Evolutionary conservation across 2,329 filamentous ascomycete genomes (phyloP), one percentile per base, ranked within the genome.

Genomic region (Talaromyces sp.): DNA sequence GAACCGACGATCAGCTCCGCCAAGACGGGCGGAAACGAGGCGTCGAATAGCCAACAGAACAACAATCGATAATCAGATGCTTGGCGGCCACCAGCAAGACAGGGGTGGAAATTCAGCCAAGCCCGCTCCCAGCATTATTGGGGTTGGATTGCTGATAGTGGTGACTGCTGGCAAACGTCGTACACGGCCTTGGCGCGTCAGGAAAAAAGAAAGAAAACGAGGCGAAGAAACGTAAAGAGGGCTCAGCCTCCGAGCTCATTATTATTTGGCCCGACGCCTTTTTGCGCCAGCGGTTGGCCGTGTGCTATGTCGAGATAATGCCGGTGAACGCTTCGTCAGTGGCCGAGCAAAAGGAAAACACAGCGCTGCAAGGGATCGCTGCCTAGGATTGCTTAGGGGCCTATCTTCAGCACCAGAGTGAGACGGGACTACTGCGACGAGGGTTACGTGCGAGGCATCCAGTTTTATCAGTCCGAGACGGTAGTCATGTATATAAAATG

Each of bases 141-240:
- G 33, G 33, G 16, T 36, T 14, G 34, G 34, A 36, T 47, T 7
- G n/a, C n/a, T 44, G 40, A 44, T 6, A 44, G 40, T 44, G 40
- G n/a, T 44, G 40, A 18, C 12, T 12, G 40, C 42, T 81, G 83
- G 0, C 81, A 81, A 0, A 78, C 71, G 0, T 68, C 57, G 58
- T 78, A 79, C 5, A 84, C 67, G 0, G 70, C 71, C 28, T 75
- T 69, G 9, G 82, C 72, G 18, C 54, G 23, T 44, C 75, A 74
- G 12, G 62, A 61, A 83, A 81, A 2, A 82, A 70, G 0, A 76
- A 72, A 3, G 57, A 57, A 40, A 80, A 14, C 23, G 42, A 47
- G 42, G 42, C 42, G n/a, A 47, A 47, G 42, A 23, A 12, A 8
- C 18, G 44, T 18, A 18, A 27, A 12, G 5, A 47, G 23, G 18